A percentile compares a stretch with the other conserved stretches of the same genome.
Evolutionary conservation across 208 protist species (phyloP).

Genomic region (Acanthamoeba culbertsoni): DNA sequence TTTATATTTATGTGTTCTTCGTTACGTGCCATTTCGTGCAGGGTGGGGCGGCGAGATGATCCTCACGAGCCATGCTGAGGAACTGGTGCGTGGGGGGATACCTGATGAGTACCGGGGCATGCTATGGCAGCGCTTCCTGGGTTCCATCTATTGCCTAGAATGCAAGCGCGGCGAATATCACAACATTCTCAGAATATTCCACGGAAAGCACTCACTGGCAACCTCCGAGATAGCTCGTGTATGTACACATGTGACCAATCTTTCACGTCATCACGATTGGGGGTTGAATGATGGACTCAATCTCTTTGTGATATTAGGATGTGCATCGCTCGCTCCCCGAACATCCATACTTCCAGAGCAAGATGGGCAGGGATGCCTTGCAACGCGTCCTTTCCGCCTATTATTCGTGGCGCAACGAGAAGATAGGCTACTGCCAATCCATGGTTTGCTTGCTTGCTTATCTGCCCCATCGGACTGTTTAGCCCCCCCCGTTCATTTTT

Average conservation of each 20-base stretch:
- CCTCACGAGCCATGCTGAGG: background rate
- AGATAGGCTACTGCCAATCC: constrained; percentile 79
- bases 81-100: constrained; percentile 17
- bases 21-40: background rate
- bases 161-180: constrained; percentile 42
- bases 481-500: too few species aligned
- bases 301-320: constrained; percentile 62
- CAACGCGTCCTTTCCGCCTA: constrained; percentile 76
- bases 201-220: background rate
- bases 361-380: constrained; percentile 29
- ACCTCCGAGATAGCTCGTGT: constrained; percentile 42
- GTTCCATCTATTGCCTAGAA: constrained; percentile 10
- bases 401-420: constrained; percentile 74
- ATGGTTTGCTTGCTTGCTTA: constrained; percentile 70
- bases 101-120: constrained; percentile 50
- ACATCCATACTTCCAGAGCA: constrained; percentile 66
- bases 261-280: background rate
- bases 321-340: constrained; percentile 75
- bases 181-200: background rate
- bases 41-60: constrained; percentile 46
- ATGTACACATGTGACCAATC: too few species aligned
- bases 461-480: too few species aligned
- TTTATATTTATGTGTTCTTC: too few species aligned
- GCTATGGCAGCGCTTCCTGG: constrained; percentile 40
- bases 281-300: background rate